Base-by-base conservation (phyloP, 177 flowering plant species). In the Vitis hybrid region DNA sequence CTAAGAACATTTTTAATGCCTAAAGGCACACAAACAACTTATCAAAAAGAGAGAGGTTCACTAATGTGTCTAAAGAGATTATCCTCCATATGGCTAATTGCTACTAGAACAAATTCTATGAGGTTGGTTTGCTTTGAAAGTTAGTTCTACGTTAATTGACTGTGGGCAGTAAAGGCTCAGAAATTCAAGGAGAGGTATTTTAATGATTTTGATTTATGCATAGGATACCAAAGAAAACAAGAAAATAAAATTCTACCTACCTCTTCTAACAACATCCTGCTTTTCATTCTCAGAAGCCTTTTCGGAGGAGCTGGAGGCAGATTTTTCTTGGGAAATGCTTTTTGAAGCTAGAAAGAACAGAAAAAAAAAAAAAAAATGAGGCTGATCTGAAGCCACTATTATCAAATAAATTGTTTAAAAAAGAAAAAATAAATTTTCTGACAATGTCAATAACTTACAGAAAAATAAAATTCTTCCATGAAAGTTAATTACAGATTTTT, bases 251-350 rank as follows among this genome's bases (percentile, higher is more conserved):
- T 45, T 21, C 50, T 56, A 61, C 78, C 58, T 73, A 93, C 99
- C 93, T 90, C 97, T 77, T 93, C 98, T 68, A 91, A 81, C 60
- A 84, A 75, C 45, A 79, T 70, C 67, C 75, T 79, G 79, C 86
- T 93, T 80, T 84, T 95, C 74, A 84, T 78, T 68, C 91, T 85
- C 77, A 93, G 70, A 32, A 95, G 71, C 73, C 86, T 91, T 87
- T 87, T 95, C 4, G 99, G 88, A 17, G 99, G 99, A 65, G 94
- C 80, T 60, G 86, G 86, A 18, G 99, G 94, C 15, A 91, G 75
- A 66, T 66, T 79, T 80, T 90, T 95, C 82, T 67, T 79, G 5
- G 98, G 92, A 82, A 87, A 90, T 68, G 79, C 72, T 72, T 78
- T 84, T 72, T 84, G 89, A 56, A 95, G 84, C 99, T 95, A 74